These are phyloP conservation scores for Zygoascus tannicola DNA, from an alignment of 805 yeast species.

Conservation along the genomic window DNA sequence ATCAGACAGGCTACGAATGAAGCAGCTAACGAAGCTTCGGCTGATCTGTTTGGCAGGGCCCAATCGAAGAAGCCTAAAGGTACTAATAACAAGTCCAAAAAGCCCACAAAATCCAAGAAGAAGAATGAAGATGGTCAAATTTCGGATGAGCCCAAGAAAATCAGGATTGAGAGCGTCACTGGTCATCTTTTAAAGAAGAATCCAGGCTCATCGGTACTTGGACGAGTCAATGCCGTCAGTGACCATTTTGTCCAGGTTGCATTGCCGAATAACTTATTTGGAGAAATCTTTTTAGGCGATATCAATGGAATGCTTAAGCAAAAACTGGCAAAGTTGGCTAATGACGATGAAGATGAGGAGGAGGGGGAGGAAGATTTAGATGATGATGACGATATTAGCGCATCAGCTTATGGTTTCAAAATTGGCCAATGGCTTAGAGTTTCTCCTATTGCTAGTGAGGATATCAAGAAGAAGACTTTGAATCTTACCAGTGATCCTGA, in stretches of 20 bases:
- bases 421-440: constrained; percentile 87
- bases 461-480: constrained; percentile 46
- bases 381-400: constrained; percentile 27
- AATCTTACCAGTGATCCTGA: constrained; percentile 68
- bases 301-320: constrained; percentile 55
- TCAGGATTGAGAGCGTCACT: constrained; percentile 39
- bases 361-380: constrained; percentile 27
- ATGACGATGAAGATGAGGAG: constrained; percentile 33
- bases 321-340: constrained; percentile 44
- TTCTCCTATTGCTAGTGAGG: constrained; percentile 49
- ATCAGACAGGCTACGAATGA: constrained; percentile 87
- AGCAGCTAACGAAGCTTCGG: constrained; percentile 45
- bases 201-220: constrained; percentile 68
- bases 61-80: constrained; percentile 26
- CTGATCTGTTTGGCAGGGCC: constrained; percentile 53
- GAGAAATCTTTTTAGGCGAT: constrained; percentile 66
- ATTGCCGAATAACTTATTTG: constrained; percentile 72
- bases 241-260: constrained; percentile 58
- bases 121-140: constrained; percentile 23
- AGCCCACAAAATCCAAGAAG: constrained; percentile 16
- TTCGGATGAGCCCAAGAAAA: constrained; percentile 26
- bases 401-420: constrained; percentile 49
- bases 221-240: constrained; percentile 57
- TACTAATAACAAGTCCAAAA: constrained; percentile 13
- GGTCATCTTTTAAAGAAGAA: constrained; percentile 51